Percentiles rank a stretch among this genome's conserved stretches.
phyloP scores from a whole-genome alignment of 176 grass and related monocot genomes.

The Eragrostis nindensis region DNA sequence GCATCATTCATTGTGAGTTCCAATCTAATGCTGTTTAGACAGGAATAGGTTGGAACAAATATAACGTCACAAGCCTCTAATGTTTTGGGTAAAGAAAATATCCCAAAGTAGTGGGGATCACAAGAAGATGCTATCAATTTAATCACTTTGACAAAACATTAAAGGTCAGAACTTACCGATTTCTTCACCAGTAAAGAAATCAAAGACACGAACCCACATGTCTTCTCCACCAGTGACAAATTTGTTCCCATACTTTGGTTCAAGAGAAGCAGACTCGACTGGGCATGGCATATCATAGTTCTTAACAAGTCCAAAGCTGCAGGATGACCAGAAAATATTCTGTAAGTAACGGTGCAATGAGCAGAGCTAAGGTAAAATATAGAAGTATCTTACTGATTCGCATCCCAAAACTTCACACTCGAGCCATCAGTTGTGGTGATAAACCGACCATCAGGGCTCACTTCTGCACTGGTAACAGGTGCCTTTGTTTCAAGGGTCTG shows the following conservation, averaged over 20 bases:
- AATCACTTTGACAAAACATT: neutral
- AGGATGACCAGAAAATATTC: constrained; percentile 27
- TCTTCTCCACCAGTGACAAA: constrained; percentile 84
- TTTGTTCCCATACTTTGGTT: constrained; percentile 72
- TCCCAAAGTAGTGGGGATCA: neutral
- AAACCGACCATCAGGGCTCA: constrained; percentile 79
- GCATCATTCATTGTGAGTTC: neutral
- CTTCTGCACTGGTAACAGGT: constrained; percentile 82
- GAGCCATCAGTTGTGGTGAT: constrained; percentile 87
- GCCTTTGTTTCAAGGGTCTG: constrained; percentile 80
- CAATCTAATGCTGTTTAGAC: neutral
- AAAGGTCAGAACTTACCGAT: constrained; percentile 49
- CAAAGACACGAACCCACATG: constrained; percentile 85
- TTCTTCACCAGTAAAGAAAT: constrained; percentile 83
- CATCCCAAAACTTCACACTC: constrained; percentile 87
- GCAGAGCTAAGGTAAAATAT: neutral
- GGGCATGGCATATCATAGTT: constrained; percentile 79
- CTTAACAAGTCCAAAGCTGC: constrained; percentile 82
- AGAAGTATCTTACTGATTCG: constrained; percentile 63
- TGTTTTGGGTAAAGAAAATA: neutral
- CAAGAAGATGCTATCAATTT: neutral
- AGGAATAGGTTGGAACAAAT: neutral
- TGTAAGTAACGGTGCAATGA: neutral
- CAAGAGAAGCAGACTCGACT: constrained; percentile 81
- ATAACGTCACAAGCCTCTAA: neutral